phyloP scores from a whole-genome alignment of 2,329 filamentous ascomycete species.

The Nothomitra cinnamomea region DNA sequence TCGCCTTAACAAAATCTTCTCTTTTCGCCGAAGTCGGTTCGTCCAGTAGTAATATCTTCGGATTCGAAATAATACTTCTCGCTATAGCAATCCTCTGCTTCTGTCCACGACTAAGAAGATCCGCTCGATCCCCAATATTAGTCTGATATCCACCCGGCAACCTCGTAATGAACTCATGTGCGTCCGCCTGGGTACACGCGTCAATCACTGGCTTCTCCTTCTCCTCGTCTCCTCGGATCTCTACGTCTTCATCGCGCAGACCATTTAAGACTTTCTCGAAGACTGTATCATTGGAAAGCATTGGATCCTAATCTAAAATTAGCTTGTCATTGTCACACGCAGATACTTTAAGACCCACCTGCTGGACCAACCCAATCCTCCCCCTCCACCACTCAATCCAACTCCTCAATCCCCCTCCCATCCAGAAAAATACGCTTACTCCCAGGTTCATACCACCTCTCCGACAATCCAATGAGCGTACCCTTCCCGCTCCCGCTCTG shows the following conservation, averaged over 20 bases:
- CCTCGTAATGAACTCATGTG: neutral
- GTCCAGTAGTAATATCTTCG: neutral
- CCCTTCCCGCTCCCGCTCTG: neutral
- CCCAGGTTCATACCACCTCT: slow-evolving; percentile 49
- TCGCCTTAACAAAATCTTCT: too few species aligned
- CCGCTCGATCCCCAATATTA: neutral
- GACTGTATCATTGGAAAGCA: neutral
- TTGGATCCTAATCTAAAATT: neutral
- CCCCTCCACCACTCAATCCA: neutral
- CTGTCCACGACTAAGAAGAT: neutral
- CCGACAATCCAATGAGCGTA: slow-evolving; percentile 10
- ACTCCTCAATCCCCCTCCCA: slow-evolving; percentile 14
- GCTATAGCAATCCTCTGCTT: neutral
- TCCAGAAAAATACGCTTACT: neutral
- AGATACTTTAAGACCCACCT: neutral
- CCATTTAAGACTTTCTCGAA: neutral
- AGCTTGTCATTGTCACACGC: neutral
- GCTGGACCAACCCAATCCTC: neutral
- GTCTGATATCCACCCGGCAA: slow-evolving; percentile 1
- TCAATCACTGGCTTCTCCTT: neutral
- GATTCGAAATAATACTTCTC: neutral
- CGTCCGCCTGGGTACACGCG: neutral
- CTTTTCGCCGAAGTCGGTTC: neutral
- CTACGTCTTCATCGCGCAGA: slow-evolving; percentile 2
- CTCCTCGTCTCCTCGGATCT: neutral